Evolutionary conservation across 306 rosid species (phyloP).

Genomic region (Pyrus pyrifolia): DNA sequence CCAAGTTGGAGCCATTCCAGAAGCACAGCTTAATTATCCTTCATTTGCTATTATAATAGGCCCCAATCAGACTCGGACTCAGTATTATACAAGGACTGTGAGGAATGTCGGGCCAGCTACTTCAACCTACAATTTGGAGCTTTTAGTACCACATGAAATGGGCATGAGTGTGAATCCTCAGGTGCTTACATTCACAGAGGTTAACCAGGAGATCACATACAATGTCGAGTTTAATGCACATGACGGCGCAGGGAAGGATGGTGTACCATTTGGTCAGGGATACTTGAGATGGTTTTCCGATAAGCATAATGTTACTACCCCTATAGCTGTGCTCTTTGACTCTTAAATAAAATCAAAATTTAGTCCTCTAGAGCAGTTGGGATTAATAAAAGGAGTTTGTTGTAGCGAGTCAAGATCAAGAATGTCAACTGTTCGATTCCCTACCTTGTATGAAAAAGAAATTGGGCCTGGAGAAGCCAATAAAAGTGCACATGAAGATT

Average conservation of each 20-base stretch:
- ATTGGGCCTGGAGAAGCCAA: neutral
- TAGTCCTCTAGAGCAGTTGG: no score
- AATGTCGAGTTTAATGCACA: slow-evolving; percentile 17
- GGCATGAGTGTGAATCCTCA: slow-evolving; percentile 20
- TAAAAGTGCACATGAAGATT: neutral
- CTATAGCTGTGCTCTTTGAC: slow-evolving; percentile 14
- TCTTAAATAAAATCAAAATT: neutral
- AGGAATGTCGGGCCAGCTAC: slow-evolving; percentile 41
- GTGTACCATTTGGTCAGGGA: slow-evolving; percentile 28
- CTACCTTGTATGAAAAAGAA: no score
- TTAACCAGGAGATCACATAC: slow-evolving; percentile 33
- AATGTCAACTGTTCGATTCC: no score
- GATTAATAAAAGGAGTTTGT: no score
- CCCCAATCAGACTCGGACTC: slow-evolving; percentile 2
- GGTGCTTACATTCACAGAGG: slow-evolving; percentile 27
- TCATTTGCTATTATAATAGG: slow-evolving; percentile 35
- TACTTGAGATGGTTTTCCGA: slow-evolving; percentile 42
- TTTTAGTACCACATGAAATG: slow-evolving; percentile 24
- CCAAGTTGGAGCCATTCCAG: slow-evolving; percentile 10
- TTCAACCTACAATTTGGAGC: slow-evolving; percentile 21
- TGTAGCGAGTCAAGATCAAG: no score
- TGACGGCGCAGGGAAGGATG: neutral
- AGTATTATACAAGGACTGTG: slow-evolving; percentile 33
- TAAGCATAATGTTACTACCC: slow-evolving; percentile 35
- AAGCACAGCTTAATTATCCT: slow-evolving; percentile 47